A percentile compares a stretch with the other conserved stretches of the same genome.
These are phyloP conservation scores for Salmacisia buchloeana DNA, from an alignment of 1,284 basidiomycete genomes.

Conservation along the genomic window DNA sequence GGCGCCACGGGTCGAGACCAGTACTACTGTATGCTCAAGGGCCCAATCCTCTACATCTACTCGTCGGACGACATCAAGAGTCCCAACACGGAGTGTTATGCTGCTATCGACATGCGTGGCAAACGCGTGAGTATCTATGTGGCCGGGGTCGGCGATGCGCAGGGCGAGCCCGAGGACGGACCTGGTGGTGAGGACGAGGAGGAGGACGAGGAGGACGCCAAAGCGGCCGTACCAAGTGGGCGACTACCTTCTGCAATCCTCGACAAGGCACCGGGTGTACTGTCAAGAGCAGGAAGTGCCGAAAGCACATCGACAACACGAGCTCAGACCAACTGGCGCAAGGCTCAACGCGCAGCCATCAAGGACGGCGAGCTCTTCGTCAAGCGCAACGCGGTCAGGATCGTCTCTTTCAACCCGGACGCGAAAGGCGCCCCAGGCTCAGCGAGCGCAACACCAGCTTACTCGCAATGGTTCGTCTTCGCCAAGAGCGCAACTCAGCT, in stretches of 20 bases:
- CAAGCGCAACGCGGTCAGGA: conserved; percentile 45
- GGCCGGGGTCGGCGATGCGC: conserved; percentile 34
- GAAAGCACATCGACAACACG: conserved; percentile 3
- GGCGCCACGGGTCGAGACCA: conserved; percentile 22
- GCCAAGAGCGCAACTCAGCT: conserved; percentile 47
- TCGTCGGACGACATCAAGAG: conserved; percentile 28
- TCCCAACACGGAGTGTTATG: conserved; percentile 40
- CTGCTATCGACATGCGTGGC: conserved; percentile 42
- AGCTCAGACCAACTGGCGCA: conserved; percentile 16
- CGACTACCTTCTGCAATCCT: too few species aligned
- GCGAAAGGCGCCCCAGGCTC: neutral
- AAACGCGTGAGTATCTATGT: conserved; percentile 45
- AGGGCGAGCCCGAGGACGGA: conserved; percentile 33
- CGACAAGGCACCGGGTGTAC: conserved; percentile 4
- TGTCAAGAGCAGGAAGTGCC: neutral
- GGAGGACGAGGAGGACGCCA: too few species aligned
- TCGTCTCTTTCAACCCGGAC: conserved; percentile 19
- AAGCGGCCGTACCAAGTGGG: too few species aligned
- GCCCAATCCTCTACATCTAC: conserved; percentile 47
- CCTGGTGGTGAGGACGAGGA: neutral
- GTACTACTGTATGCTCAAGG: conserved; percentile 44
- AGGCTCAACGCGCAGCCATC: conserved; percentile 24
- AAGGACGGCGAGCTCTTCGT: conserved; percentile 46
- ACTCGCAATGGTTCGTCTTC: conserved; percentile 47
- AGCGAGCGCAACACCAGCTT: neutral